Evolutionary conservation across 2,329 filamentous ascomycete genomes (phyloP).

Genomic region (Sclerotinia trifoliorum): DNA sequence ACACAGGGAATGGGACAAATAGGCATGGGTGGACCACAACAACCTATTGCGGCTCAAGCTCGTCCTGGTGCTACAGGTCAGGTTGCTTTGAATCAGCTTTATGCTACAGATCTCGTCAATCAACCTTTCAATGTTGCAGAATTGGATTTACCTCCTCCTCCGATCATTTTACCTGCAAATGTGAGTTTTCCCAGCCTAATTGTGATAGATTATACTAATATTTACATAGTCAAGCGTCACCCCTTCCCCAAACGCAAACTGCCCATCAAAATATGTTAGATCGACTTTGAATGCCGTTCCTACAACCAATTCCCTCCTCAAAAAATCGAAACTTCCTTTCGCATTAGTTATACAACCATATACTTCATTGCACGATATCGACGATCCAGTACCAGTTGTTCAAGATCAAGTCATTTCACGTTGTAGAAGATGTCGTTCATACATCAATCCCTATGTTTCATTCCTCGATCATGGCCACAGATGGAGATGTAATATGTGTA

Average conservation of each 20-base stretch:
- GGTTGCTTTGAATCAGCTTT: conserved; percentile 76
- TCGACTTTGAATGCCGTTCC: conserved; percentile 94
- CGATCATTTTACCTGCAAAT: conserved; percentile 86
- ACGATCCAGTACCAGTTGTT: conserved; percentile 87
- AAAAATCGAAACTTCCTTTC: conserved; percentile 95
- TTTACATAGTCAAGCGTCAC: conserved; percentile 74
- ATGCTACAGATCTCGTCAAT: conserved; percentile 85
- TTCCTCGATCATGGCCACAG: conserved; percentile 96
- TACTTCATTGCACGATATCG: conserved; percentile 84
- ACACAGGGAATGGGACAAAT: conserved; percentile 82
- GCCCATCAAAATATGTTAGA: conserved; percentile 87
- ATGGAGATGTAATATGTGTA: conserved; percentile 99
- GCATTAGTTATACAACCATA: conserved; percentile 96
- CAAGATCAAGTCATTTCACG: conserved; percentile 97
- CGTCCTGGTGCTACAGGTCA: conserved; percentile 49
- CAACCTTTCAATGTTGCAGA: conserved; percentile 94
- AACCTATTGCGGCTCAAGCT: conserved; percentile 45
- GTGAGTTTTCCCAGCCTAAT: conserved; percentile 55
- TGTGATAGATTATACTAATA: conserved; percentile 42
- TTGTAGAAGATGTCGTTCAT: conserved; percentile 91
- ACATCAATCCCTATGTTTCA: conserved; percentile 96
- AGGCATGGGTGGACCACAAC: conserved; percentile 55
- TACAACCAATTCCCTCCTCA: conserved; percentile 86
- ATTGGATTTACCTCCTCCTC: conserved; percentile 85
- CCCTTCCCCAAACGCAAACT: conserved; percentile 86